Conservation (phyloP, 106 monocot genomes). For the Acorus calamus region DNA sequence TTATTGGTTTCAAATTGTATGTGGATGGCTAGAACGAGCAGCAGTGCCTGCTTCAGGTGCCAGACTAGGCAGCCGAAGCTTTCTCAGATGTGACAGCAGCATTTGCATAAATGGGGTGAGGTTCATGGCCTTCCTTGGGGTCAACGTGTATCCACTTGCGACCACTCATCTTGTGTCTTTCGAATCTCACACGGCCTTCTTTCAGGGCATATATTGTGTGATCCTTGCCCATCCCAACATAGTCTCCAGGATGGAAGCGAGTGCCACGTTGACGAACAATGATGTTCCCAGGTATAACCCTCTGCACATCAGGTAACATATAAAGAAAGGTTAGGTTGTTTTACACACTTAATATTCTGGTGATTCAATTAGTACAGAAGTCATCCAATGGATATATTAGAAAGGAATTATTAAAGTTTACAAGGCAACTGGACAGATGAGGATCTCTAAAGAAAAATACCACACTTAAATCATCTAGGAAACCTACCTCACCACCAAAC, state of each 20-base stretch:
- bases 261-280: slow-evolving; percentile 90
- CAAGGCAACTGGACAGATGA: no score
- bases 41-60: no score
- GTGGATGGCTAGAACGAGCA: no score
- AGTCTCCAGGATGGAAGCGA: slow-evolving; percentile 82
- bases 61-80: no score
- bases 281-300: slow-evolving; percentile 89
- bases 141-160: slow-evolving; percentile 93
- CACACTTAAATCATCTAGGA: no score
- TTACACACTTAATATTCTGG: no score
- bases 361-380: background rate
- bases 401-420: no score
- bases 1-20: no score
- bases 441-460: no score
- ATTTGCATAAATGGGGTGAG: slow-evolving; percentile 72
- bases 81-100: slow-evolving; percentile 1
- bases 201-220: slow-evolving; percentile 85
- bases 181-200: slow-evolving; percentile 87
- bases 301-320: slow-evolving; percentile 25
- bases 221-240: slow-evolving; percentile 93
- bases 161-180: slow-evolving; percentile 72
- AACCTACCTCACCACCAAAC: slow-evolving; percentile 78
- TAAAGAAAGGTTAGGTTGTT: background rate
- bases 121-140: slow-evolving; percentile 61
- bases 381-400: no score